phyloP scores from a whole-genome alignment of 805 yeast genomes.

The Suhomyces sp. region DNA sequence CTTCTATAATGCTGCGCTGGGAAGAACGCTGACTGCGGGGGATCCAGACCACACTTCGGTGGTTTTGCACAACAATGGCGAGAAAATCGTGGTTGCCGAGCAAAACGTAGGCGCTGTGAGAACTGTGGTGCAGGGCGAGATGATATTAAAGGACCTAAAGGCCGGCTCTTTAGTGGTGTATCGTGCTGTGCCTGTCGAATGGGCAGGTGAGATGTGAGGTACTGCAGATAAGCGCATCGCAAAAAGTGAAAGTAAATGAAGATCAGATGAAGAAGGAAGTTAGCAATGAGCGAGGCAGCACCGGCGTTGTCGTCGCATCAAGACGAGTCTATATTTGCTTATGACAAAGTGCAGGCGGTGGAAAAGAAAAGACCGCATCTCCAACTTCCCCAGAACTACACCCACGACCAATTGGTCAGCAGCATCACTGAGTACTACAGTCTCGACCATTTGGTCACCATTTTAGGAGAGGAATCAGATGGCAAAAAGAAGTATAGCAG shows the following conservation, averaged over 20 bases:
- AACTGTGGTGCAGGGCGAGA: conserved; percentile 37
- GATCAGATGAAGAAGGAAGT: too few relatives aligned
- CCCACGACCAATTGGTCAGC: conserved; percentile 14
- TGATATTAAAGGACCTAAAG: conserved; percentile 34
- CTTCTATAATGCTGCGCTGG: conserved; percentile 34
- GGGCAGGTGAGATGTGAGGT: conserved; percentile 34
- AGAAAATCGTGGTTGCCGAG: conserved; percentile 39
- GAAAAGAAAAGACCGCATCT: conserved; percentile 24
- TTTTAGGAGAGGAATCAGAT: conserved; percentile 27
- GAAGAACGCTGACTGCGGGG: conserved; percentile 41
- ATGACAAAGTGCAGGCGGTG: conserved; percentile 38
- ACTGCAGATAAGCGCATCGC: neutral
- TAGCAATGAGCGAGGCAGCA: conserved; percentile 6
- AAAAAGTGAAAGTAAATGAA: too few relatives aligned
- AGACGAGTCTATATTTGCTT: conserved; percentile 54
- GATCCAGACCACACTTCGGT: conserved; percentile 53
- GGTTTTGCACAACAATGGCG: conserved; percentile 27
- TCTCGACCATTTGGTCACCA: conserved; percentile 44
- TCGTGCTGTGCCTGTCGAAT: conserved; percentile 46
- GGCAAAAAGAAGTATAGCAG: conserved; percentile 36
- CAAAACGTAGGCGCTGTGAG: conserved; percentile 48
- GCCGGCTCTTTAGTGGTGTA: conserved; percentile 45
- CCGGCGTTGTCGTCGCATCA: conserved; percentile 75
- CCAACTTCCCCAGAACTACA: conserved; percentile 18
- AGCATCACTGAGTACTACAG: conserved; percentile 52